Conservation (phyloP, 2,329 filamentous ascomycete genomes). For the Aspergillus neotritici region DNA sequence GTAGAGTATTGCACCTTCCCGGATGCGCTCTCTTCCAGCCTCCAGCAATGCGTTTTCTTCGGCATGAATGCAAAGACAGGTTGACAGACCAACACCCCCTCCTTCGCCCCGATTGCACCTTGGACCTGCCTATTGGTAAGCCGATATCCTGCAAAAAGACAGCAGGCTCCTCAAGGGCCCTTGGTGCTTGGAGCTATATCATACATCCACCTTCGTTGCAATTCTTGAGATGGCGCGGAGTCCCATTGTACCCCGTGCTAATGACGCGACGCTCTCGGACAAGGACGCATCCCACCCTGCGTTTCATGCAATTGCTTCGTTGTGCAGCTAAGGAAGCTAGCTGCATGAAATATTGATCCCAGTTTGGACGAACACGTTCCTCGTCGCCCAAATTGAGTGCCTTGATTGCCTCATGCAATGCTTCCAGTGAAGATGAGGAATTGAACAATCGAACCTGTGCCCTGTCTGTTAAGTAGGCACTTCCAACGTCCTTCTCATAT, state of each 20-base stretch:
- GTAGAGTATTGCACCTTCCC: constrained; percentile 77
- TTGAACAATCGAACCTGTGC: constrained; percentile 85
- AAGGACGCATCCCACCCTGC: constrained; percentile 88
- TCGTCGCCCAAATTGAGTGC: constrained; percentile 71
- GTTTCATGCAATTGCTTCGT: constrained; percentile 96
- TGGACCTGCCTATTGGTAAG: constrained; percentile 36
- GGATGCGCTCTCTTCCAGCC: constrained; percentile 83
- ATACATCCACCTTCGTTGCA: constrained; percentile 86
- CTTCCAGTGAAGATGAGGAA: constrained; percentile 63
- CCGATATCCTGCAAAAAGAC: not conserved
- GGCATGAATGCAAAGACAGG: constrained; percentile 93
- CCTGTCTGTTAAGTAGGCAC: constrained; percentile 71
- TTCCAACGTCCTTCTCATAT: constrained; percentile 59
- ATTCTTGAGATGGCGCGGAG: constrained; percentile 81
- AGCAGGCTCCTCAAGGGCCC: not conserved
- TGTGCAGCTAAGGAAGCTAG: constrained; percentile 87
- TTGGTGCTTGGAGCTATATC: constrained; percentile 1
- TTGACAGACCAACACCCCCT: constrained; percentile 68
- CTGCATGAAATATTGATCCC: constrained; percentile 98
- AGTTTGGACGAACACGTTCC: constrained; percentile 75
- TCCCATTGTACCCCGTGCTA: constrained; percentile 95
- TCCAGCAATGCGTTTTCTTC: constrained; percentile 96
- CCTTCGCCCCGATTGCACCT: constrained; percentile 74
- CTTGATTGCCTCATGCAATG: constrained; percentile 66
- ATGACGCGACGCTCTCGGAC: constrained; percentile 82